Percentiles rank a stretch among this genome's conserved stretches.
Evolutionary conservation across 2,329 filamentous ascomycete genomes (phyloP).

Genomic region (Apiospora malaysiana): DNA sequence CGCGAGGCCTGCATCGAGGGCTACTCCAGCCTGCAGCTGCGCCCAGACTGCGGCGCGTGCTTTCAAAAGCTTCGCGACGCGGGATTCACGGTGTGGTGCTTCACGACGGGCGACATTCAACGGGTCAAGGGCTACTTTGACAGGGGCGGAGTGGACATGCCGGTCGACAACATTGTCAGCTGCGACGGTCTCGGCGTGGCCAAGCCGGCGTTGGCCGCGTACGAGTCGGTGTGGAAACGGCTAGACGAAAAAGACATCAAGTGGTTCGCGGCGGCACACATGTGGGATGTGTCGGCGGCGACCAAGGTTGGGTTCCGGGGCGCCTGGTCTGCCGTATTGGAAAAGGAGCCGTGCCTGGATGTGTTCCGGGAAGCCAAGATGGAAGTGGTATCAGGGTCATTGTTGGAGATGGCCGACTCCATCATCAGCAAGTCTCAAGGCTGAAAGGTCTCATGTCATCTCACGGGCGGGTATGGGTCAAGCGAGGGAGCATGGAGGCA

Average conservation of each 20-base stretch:
- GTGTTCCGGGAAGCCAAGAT: slow-evolving; percentile 53
- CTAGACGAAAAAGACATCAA: slow-evolving; percentile 46
- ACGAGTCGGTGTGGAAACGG: slow-evolving; percentile 48
- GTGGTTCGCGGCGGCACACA: slow-evolving; percentile 65
- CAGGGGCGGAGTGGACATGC: slow-evolving; percentile 56
- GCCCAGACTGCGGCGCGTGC: slow-evolving; percentile 48
- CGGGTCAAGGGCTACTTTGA: slow-evolving; percentile 59
- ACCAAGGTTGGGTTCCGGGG: slow-evolving; percentile 55
- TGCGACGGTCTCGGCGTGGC: slow-evolving; percentile 55
- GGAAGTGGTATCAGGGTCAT: slow-evolving; percentile 54
- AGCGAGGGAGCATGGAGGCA: not conserved
- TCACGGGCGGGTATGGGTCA: too few species aligned
- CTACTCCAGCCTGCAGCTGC: slow-evolving; percentile 44
- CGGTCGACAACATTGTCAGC: slow-evolving; percentile 54
- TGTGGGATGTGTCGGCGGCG: slow-evolving; percentile 64
- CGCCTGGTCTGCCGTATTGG: slow-evolving; percentile 59
- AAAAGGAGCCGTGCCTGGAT: slow-evolving; percentile 55
- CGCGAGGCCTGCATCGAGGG: slow-evolving; percentile 44
- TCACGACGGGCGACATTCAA: slow-evolving; percentile 57
- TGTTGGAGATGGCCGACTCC: slow-evolving; percentile 54
- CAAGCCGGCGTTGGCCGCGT: slow-evolving; percentile 56
- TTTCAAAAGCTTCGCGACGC: slow-evolving; percentile 48
- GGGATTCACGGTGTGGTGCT: slow-evolving; percentile 59
- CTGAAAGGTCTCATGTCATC: not conserved
- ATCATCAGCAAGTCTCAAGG: slow-evolving; percentile 6